Conservation (phyloP, 345 rosid genomes). For the Cardamine chenopodiifolia region DNA sequence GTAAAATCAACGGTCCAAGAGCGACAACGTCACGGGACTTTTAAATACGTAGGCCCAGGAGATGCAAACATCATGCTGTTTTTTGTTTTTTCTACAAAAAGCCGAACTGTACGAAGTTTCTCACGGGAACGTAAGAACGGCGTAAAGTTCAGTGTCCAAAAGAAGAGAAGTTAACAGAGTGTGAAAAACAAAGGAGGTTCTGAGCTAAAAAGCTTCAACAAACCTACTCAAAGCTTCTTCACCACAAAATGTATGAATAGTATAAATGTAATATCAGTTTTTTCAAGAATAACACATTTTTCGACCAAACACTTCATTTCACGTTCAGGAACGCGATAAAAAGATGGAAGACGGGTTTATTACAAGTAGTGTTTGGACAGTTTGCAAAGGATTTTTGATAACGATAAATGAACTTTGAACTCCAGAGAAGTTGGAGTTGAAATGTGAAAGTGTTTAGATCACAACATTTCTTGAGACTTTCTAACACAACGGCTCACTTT, state of each 20-base stretch:
- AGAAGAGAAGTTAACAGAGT: neutral
- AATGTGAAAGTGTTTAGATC: slow-evolving; percentile 28
- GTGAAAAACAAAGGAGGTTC: neutral
- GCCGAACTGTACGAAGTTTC: slow-evolving; percentile 12
- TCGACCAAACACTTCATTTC: slow-evolving; percentile 41
- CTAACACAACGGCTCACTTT: slow-evolving; percentile 73
- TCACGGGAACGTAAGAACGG: neutral
- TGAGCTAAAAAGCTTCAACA: neutral
- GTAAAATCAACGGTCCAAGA: slow-evolving; percentile 37
- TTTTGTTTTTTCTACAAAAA: neutral
- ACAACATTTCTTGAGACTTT: slow-evolving; percentile 66
- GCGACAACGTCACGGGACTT: slow-evolving; percentile 23
- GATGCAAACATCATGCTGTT: slow-evolving; percentile 16
- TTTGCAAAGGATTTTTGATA: neutral
- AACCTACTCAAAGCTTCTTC: slow-evolving; percentile 16
- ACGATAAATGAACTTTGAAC: slow-evolving; percentile 22
- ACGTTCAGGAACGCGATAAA: slow-evolving; percentile 25
- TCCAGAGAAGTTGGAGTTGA: neutral
- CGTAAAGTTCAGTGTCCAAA: neutral
- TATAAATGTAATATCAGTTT: slow-evolving; percentile 11
- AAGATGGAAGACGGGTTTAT: slow-evolving; percentile 37
- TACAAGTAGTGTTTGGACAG: slow-evolving; percentile 38
- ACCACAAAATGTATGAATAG: slow-evolving; percentile 24
- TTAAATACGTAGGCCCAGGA: slow-evolving; percentile 15
- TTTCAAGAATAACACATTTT: slow-evolving; percentile 1